These are phyloP conservation scores for Lolium multiflorum DNA, from an alignment of 176 grass and related monocot genomes.

Conservation along the genomic window DNA sequence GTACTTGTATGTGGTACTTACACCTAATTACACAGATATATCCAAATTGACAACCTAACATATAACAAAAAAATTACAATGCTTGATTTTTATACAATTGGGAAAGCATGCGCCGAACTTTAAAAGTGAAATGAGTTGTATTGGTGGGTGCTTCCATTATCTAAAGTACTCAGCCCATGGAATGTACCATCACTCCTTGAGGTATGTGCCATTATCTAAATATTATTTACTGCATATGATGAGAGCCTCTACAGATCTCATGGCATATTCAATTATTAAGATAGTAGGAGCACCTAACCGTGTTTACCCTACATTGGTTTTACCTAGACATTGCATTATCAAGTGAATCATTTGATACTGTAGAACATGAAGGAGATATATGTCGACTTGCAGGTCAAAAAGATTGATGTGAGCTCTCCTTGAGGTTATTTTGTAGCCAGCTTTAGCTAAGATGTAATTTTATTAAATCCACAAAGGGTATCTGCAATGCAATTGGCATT, in stretches of 20 bases:
- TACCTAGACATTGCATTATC: not conserved
- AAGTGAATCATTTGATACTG: not conserved
- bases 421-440: not conserved
- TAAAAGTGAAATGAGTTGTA: not conserved
- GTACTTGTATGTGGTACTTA: not conserved
- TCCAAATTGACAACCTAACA: not conserved
- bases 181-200: not conserved
- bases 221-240: not conserved
- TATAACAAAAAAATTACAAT: too few species aligned
- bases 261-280: conserved; percentile 8
- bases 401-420: not conserved
- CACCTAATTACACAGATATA: conserved; percentile 2
- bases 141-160: not conserved
- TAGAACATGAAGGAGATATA: not conserved
- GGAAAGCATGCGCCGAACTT: not conserved
- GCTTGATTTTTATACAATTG: not conserved
- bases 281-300: not conserved
- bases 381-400: not conserved
- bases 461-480: not conserved
- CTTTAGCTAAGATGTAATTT: conserved; percentile 22
- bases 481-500: not conserved
- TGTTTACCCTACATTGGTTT: not conserved
- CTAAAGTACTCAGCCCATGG: not conserved
- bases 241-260: not conserved
- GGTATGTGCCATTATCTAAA: not conserved